A percentile compares a stretch with the other conserved stretches of the same genome.
Evolutionary conservation across 1,284 basidiomycete species (phyloP).

Genomic region (Boletus sp.): DNA sequence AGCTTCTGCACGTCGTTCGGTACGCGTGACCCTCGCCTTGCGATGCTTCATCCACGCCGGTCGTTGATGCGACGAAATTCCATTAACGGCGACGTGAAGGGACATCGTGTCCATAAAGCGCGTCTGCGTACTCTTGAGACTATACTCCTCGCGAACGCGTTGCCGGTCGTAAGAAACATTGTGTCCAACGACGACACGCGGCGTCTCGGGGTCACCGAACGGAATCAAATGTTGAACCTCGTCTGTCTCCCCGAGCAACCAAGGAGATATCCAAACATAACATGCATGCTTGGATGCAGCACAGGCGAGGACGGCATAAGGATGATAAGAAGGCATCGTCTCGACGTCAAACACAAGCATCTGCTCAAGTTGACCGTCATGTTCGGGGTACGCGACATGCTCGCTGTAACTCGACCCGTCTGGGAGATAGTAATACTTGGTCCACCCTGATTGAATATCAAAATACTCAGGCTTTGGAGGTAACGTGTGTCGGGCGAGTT

Average conservation of each 20-base stretch:
- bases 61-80: slow-evolving; percentile 94
- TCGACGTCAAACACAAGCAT: slow-evolving; percentile 94
- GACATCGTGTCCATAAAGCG: slow-evolving; percentile 97
- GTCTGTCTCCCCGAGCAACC: slow-evolving; percentile 75
- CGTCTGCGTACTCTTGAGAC: slow-evolving; percentile 66
- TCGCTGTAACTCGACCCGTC: slow-evolving; percentile 72
- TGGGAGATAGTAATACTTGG: slow-evolving; percentile 70
- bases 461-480: slow-evolving; percentile 75
- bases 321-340: slow-evolving; percentile 83
- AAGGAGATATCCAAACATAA: slow-evolving; percentile 98
- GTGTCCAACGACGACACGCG: slow-evolving; percentile 87
- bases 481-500: slow-evolving; percentile 58
- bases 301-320: slow-evolving; percentile 89
- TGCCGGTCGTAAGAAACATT: slow-evolving; percentile 95
- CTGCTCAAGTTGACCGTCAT: slow-evolving; percentile 66
- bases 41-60: slow-evolving; percentile 90
- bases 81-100: slow-evolving; percentile 92
- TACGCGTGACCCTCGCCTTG: slow-evolving; percentile 60
- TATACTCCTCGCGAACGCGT: slow-evolving; percentile 86
- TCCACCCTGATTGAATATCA: slow-evolving; percentile 88
- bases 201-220: slow-evolving; percentile 55
- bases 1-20: slow-evolving; percentile 60
- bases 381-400: slow-evolving; percentile 62
- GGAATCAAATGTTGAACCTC: slow-evolving; percentile 79
- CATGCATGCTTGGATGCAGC: slow-evolving; percentile 85